Percentiles rank a stretch among this genome's conserved stretches.
Conservation (phyloP, 2,329 filamentous ascomycete genomes). For the Aspergillus terreus region DNA sequence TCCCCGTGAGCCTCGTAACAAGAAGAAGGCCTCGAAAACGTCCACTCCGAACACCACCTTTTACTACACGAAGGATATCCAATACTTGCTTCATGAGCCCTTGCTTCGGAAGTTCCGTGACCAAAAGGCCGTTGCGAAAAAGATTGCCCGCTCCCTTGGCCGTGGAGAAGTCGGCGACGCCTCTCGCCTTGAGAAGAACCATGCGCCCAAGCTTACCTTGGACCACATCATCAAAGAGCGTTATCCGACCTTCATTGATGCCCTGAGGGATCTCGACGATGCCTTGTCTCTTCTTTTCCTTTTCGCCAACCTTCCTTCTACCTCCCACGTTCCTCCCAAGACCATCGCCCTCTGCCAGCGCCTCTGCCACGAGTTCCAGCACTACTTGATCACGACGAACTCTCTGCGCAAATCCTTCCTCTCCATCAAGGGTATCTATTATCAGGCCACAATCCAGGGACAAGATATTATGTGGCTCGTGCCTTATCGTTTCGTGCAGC, state of each 20-base stretch:
- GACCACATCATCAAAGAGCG: slow-evolving; percentile 97
- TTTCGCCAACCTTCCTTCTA: slow-evolving; percentile 93
- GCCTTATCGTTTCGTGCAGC: slow-evolving; percentile 96
- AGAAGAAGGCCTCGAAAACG: slow-evolving; percentile 93
- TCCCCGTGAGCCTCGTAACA: slow-evolving; percentile 91
- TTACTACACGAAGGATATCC: slow-evolving; percentile 89
- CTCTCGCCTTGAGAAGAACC: slow-evolving; percentile 82
- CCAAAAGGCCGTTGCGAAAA: slow-evolving; percentile 94
- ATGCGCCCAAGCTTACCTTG: slow-evolving; percentile 83
- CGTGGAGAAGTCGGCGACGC: slow-evolving; percentile 89
- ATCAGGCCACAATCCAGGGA: slow-evolving; percentile 94
- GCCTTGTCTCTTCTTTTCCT: slow-evolving; percentile 95
- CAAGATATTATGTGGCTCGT: slow-evolving; percentile 97
- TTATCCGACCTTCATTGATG: slow-evolving; percentile 95
- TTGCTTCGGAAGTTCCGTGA: slow-evolving; percentile 92
- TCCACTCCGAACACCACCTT: slow-evolving; percentile 90
- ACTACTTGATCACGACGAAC: slow-evolving; percentile 91
- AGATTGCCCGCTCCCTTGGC: slow-evolving; percentile 88
- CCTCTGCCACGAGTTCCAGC: slow-evolving; percentile 91
- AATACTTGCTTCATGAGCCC: slow-evolving; percentile 96
- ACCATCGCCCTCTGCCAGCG: slow-evolving; percentile 94
- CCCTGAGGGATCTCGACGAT: slow-evolving; percentile 91
- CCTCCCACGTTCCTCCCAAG: slow-evolving; percentile 83
- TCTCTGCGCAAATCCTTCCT: slow-evolving; percentile 93
- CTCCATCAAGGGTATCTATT: slow-evolving; percentile 99